phyloP scores from a whole-genome alignment of 2,329 filamentous ascomycete species.

The Onygenales sp. region DNA sequence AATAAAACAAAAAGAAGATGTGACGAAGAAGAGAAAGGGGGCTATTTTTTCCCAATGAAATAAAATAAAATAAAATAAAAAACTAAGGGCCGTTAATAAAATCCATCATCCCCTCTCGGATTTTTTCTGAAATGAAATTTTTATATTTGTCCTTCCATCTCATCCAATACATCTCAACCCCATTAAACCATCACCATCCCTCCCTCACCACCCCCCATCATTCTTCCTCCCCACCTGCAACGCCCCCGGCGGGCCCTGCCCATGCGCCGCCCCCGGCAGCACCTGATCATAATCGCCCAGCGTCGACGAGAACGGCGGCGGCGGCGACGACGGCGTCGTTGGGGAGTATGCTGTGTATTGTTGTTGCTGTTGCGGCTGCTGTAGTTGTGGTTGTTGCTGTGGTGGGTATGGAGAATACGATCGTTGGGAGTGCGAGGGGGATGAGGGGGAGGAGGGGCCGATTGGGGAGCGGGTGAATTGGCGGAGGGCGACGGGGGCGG shows the following conservation, averaged over 20 bases:
- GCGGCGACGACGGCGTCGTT: constrained; percentile 6
- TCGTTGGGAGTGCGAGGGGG: background rate
- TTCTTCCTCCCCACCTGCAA: constrained; percentile 9
- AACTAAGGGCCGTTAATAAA: background rate
- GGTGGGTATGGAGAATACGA: constrained; percentile 4
- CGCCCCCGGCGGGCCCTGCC: constrained; percentile 4
- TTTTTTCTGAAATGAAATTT: background rate
- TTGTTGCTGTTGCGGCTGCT: background rate
- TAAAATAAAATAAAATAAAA: background rate
- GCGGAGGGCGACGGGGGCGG: background rate
- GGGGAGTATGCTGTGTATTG: constrained; percentile 9
- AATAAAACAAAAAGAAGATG: background rate
- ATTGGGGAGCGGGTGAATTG: background rate
- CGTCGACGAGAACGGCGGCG: constrained; percentile 9
- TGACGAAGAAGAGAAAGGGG: background rate
- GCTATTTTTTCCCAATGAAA: background rate
- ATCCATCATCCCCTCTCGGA: background rate
- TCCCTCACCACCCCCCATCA: constrained; percentile 8
- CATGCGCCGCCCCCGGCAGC: background rate
- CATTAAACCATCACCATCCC: too few relatives aligned
- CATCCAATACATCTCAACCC: background rate
- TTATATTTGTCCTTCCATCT: too few relatives aligned
- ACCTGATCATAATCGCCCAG: constrained; percentile 4
- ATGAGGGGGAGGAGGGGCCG: background rate
- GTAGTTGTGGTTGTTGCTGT: background rate